Base-by-base conservation (phyloP, 2,329 filamentous ascomycete genomes). In the Trichoderma lentiforme region DNA sequence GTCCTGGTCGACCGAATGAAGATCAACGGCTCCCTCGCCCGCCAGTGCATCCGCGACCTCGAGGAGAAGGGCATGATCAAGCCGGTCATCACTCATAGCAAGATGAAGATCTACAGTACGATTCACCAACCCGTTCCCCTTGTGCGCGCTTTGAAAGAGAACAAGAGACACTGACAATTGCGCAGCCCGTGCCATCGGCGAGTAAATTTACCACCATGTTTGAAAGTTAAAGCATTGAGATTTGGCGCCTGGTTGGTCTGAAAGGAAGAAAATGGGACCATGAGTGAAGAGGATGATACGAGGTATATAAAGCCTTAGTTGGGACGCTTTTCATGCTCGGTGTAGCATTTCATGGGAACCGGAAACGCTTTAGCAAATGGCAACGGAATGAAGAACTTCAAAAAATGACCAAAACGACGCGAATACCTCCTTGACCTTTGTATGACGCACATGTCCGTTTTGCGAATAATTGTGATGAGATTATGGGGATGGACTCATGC, bases 21-120 rank as follows among this genome's bases (percentile, higher is more conserved):
- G 94, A 97, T 99, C 90, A 99, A 99, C 89, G 97, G 96, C 83
- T 97, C 94, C 80, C 89, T 99, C 82, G 96, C 96, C 79, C 92
- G 96, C 83, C 88, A 90, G 87, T 95, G 93, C 86, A 88, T 98
- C 78, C 88, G 88, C 83, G 95, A 98, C 83, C 90, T 98, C 80
- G 95, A 98, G 92, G 94, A 97, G 90, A 96, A 95, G 91, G 96
- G 95, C 81, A 90, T 94, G 86, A 99, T 99, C 89, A 97, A 96
- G 92, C 95, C 97, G 86, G 90, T 99, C 81, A 94, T 98, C 78
- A 90, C 90, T 79, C 97, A 99, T 91, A 95, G 92, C 88, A 96
- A 95, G 89, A 92, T 97, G 90, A 93, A 92, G 90, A 97, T 99
- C 88, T 99, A 98, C 93, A 99, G 88, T 90, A 89, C 74, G 88